phyloP scores from a whole-genome alignment of 441 rosid species.

The Gossypium gossypioides region DNA sequence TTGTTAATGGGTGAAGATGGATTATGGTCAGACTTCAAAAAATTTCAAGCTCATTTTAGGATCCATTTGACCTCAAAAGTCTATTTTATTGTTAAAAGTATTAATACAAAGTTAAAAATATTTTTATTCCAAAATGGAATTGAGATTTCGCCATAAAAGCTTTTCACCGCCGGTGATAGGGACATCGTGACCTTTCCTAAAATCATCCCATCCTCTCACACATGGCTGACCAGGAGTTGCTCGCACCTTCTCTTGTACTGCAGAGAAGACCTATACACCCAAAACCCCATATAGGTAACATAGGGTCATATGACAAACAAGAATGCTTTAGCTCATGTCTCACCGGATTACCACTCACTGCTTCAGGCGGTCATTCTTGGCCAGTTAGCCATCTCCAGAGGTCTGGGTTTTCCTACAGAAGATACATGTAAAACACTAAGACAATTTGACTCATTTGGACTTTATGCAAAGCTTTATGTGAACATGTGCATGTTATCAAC shows the following conservation, averaged over 20 bases:
- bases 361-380: slow-evolving; percentile 43
- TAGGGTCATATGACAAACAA: neutral
- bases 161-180: slow-evolving; percentile 30
- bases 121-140: no score
- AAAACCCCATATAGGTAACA: neutral
- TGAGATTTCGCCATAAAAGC: no score
- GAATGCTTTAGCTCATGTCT: slow-evolving; percentile 15
- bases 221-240: slow-evolving; percentile 56
- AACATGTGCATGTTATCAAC: no score
- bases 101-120: no score
- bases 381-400: slow-evolving; percentile 88
- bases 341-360: slow-evolving; percentile 58
- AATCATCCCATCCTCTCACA: slow-evolving; percentile 74
- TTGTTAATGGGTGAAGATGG: no score
- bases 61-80: no score
- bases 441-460: neutral
- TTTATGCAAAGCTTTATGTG: neutral
- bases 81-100: no score
- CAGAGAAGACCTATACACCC: slow-evolving; percentile 49
- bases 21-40: no score
- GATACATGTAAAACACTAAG: neutral
- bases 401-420: slow-evolving; percentile 73
- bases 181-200: slow-evolving; percentile 40
- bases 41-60: no score
- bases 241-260: slow-evolving; percentile 51